Evolutionary conservation across 2,329 filamentous ascomycete genomes (phyloP).

Genomic region (Arachnopeziza araneosa): DNA sequence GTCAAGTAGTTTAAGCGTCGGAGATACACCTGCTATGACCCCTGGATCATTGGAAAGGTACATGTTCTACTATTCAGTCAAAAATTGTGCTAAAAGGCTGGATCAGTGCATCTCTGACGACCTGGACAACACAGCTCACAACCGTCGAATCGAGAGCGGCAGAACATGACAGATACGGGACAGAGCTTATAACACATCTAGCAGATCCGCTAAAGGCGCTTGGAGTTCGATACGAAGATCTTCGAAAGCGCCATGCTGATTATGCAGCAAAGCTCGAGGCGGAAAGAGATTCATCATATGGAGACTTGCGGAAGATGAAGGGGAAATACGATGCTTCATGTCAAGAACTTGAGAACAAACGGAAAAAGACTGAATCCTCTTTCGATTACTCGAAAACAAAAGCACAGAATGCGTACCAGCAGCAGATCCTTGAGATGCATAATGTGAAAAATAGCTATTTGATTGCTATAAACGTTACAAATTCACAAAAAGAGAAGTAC

Average conservation of each 20-base stretch:
- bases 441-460: slow-evolving; percentile 98
- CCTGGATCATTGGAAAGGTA: slow-evolving; percentile 90
- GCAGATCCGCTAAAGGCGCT: slow-evolving; percentile 81
- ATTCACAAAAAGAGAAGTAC: slow-evolving; percentile 96
- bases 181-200: slow-evolving; percentile 71
- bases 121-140: slow-evolving; percentile 89
- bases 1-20: slow-evolving; percentile 80
- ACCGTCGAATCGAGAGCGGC: slow-evolving; percentile 82
- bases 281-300: slow-evolving; percentile 79
- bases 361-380: slow-evolving; percentile 92
- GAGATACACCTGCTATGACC: slow-evolving; percentile 87
- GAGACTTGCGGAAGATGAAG: slow-evolving; percentile 84
- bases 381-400: slow-evolving; percentile 83
- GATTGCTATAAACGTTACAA: slow-evolving; percentile 92
- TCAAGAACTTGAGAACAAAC: slow-evolving; percentile 87
- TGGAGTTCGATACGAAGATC: slow-evolving; percentile 73
- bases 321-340: slow-evolving; percentile 88
- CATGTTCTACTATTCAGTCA: slow-evolving; percentile 9
- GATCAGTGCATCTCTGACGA: slow-evolving; percentile 82
- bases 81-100: slow-evolving; percentile 20
- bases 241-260: slow-evolving; percentile 85
- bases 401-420: slow-evolving; percentile 84
- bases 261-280: slow-evolving; percentile 85
- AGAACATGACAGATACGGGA: slow-evolving; percentile 82
- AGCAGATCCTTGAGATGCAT: slow-evolving; percentile 91